Percentiles rank a stretch among this genome's conserved stretches.
Evolutionary conservation across 805 yeast species (phyloP).

Genomic region (Candida takata): DNA sequence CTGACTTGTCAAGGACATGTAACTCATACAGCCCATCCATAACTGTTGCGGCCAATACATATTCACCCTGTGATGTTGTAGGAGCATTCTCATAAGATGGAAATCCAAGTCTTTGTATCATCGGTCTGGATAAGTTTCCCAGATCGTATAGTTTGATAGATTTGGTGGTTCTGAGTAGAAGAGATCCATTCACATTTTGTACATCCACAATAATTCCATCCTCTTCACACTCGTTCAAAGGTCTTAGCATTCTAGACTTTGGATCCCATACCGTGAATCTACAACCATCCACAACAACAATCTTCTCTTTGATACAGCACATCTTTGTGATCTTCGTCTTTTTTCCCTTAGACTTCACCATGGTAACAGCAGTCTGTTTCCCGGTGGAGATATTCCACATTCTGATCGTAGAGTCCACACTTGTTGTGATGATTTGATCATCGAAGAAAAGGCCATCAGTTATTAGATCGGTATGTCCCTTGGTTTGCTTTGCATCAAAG

Average conservation of each 20-base stretch:
- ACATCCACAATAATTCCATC: background rate
- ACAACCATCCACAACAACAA: conserved; percentile 9
- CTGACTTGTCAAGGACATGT: conserved; percentile 17
- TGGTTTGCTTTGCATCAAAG: conserved; percentile 22
- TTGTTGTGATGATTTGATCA: conserved; percentile 11
- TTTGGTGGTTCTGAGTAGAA: background rate
- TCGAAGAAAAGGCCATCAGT: conserved; percentile 19
- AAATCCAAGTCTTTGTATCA: conserved; percentile 12
- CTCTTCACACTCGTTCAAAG: conserved; percentile 1
- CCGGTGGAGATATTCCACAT: conserved; percentile 17
- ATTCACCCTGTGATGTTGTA: conserved; percentile 1
- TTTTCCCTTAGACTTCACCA: conserved; percentile 13
- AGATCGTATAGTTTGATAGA: conserved; percentile 16
- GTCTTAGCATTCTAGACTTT: conserved; percentile 6
- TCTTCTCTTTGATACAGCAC: conserved; percentile 1
- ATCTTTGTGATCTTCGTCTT: conserved; percentile 9
- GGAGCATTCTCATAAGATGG: conserved; percentile 5
- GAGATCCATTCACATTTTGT: background rate
- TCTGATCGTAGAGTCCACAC: conserved; percentile 24
- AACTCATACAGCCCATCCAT: conserved; percentile 2
- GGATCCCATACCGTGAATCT: conserved; percentile 15
- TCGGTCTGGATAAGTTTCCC: conserved; percentile 14
- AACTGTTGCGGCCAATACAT: background rate
- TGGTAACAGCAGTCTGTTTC: conserved; percentile 13
- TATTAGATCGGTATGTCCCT: conserved; percentile 21